phyloP scores from a whole-genome alignment of 1,284 basidiomycete species.

The Rhodotorula sp. region DNA sequence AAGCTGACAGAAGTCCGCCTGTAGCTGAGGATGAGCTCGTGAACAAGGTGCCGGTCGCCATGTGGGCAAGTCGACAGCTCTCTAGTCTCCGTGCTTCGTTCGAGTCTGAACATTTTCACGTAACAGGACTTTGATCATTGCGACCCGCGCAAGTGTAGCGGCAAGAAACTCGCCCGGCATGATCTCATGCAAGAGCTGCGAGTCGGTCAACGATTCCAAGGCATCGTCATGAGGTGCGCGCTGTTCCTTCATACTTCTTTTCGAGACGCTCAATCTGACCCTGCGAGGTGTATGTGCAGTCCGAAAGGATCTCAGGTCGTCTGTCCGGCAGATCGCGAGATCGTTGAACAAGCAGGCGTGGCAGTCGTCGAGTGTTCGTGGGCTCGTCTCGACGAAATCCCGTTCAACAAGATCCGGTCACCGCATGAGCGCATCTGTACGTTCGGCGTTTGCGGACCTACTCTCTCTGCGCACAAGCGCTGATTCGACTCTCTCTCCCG shows the following conservation, averaged over 20 bases:
- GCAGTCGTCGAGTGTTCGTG: conserved; percentile 98
- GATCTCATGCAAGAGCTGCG: conserved; percentile 80
- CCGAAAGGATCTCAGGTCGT: conserved; percentile 81
- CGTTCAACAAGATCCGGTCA: conserved; percentile 87
- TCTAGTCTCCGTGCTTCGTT: neutral
- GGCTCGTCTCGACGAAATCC: conserved; percentile 91
- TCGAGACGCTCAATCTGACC: neutral
- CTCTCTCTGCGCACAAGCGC: too few relatives aligned
- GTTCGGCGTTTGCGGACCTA: conserved; percentile 47
- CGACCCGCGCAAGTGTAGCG: conserved; percentile 89
- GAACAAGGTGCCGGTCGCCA: conserved; percentile 35
- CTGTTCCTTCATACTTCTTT: neutral
- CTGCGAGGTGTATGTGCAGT: conserved; percentile 54
- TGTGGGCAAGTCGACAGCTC: conserved; percentile 30
- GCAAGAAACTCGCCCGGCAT: conserved; percentile 84
- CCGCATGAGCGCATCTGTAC: conserved; percentile 84
- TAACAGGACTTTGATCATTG: conserved; percentile 92
- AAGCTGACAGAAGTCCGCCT: neutral
- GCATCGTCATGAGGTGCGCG: conserved; percentile 85
- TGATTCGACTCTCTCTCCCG: neutral
- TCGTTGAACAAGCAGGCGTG: conserved; percentile 71
- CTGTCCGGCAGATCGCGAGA: conserved; percentile 78
- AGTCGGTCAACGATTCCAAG: conserved; percentile 82
- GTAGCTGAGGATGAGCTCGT: conserved; percentile 23
- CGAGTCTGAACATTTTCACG: neutral